Evolutionary conservation across 2,329 filamentous ascomycete species (phyloP), one percentile per base, ranked within the genome.

Genomic region (Fonsecaea nubica): DNA sequence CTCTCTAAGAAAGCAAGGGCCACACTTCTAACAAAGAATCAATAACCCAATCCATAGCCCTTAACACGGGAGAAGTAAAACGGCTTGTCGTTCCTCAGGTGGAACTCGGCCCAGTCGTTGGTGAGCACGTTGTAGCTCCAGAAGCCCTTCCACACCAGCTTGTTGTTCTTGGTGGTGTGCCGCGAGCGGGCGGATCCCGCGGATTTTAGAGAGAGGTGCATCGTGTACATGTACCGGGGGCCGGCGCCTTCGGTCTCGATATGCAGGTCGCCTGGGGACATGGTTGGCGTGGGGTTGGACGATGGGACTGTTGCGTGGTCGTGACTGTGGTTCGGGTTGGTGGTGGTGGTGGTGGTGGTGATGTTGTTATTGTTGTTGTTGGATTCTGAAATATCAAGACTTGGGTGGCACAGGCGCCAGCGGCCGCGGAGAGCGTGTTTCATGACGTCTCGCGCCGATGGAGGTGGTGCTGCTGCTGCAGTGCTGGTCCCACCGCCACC

Each of bases 71-170:
- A 85, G 80, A 87, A 90, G 67, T 86, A 87, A 74, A 85, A 89
- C 1, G 85, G 78, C 67, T 83, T 79, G 76, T 89, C 86, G 73
- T 90, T 87, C 75, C 84, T 85, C 72, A 89, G 74, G 1, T 81
- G 82, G 78, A 98, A 98, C 79, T 92, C 90, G 3, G 85, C 92
- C 91, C 92, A 95, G 78, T 97, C 93, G 76, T 96, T 93, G 7
- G 92, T 96, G 74, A 96, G 78, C 72, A 87, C 86, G 76, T 98
- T 96, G 76, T 96, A 94, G 80, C 90, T 94, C 87, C 92, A 96
- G 76, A 93, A 97, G 0, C 91, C 90, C 73, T 90, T 90, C 94
- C 95, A 99, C 0, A 83, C 81, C 58, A 99, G 80, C 79, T 96
- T 97, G 69, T 94, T 97, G 74, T 96, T 97, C 75, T 88, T 87